phyloP scores from a whole-genome alignment of 2,329 filamentous ascomycete genomes.

The Botrytis pseudocinerea region DNA sequence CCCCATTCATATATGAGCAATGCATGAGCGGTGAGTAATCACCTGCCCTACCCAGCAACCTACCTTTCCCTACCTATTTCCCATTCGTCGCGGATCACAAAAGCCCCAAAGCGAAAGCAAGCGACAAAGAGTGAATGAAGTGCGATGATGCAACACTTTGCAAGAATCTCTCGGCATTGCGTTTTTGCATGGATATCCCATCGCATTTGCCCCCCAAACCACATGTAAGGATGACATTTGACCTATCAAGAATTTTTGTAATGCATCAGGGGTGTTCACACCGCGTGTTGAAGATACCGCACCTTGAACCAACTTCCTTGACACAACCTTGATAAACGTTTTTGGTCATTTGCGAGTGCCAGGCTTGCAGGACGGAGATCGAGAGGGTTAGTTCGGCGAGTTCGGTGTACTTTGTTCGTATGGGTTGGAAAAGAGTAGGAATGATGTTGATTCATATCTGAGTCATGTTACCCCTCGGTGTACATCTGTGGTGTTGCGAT shows the following conservation, averaged over 20 bases:
- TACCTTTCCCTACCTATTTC: neutral
- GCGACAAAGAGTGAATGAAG: neutral
- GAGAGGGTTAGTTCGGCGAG: neutral
- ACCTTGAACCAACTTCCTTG: neutral
- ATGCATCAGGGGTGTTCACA: neutral
- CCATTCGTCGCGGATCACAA: neutral
- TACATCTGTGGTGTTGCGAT: neutral
- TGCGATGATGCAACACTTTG: neutral
- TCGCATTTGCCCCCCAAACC: neutral
- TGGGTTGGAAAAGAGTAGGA: neutral
- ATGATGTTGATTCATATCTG: neutral
- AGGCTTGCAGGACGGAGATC: neutral
- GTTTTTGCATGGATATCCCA: neutral
- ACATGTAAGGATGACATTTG: neutral
- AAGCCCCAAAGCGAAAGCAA: neutral
- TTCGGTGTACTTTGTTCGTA: neutral
- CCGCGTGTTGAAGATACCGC: constrained; percentile 1
- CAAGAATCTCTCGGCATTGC: neutral
- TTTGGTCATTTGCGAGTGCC: neutral
- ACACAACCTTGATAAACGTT: neutral
- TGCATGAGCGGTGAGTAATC: neutral
- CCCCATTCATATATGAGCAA: neutral
- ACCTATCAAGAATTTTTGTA: neutral
- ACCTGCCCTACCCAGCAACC: neutral
- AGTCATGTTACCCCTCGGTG: constrained; percentile 2